Conservation (phyloP, 2,329 filamentous ascomycete species). For the Cercospora sojina region DNA sequence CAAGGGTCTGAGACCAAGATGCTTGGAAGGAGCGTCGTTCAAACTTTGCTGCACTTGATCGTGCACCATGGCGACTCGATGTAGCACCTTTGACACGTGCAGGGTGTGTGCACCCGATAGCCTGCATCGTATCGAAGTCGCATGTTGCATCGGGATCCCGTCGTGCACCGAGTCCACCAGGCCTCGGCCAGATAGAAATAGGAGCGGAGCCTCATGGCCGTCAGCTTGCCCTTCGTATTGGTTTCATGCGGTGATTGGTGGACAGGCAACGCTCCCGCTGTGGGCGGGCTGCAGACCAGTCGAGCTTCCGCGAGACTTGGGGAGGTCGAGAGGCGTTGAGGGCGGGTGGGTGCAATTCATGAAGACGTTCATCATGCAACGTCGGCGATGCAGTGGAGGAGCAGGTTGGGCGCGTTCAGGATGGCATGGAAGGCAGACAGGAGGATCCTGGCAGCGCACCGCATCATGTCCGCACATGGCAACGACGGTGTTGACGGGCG, state of each 20-base stretch:
- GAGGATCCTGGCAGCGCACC: not conserved
- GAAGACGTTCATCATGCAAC: not conserved
- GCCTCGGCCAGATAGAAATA: slow-evolving; percentile 6
- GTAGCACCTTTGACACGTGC: not conserved
- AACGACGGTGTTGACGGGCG: not conserved
- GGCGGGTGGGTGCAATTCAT: not conserved
- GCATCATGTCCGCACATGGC: not conserved
- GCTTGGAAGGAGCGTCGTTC: not conserved
- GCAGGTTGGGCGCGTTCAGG: not conserved
- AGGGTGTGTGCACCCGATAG: not conserved
- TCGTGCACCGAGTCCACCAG: not conserved
- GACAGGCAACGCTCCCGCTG: not conserved
- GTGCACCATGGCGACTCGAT: not conserved
- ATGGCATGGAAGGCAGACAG: not conserved
- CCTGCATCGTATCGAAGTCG: slow-evolving; percentile 3
- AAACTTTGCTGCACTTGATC: not conserved
- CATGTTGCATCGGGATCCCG: slow-evolving; percentile 4
- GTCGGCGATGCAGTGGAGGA: not conserved
- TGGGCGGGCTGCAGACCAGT: not conserved
- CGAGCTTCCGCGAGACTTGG: not conserved
- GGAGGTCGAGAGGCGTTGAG: not conserved
- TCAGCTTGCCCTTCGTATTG: slow-evolving; percentile 8
- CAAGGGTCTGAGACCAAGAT: not conserved
- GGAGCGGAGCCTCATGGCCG: slow-evolving; percentile 1
- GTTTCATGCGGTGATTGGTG: slow-evolving; percentile 6